Conservation (phyloP, 495 filamentous ascomycete genomes). For the Hypoxylon trugodes region DNA sequence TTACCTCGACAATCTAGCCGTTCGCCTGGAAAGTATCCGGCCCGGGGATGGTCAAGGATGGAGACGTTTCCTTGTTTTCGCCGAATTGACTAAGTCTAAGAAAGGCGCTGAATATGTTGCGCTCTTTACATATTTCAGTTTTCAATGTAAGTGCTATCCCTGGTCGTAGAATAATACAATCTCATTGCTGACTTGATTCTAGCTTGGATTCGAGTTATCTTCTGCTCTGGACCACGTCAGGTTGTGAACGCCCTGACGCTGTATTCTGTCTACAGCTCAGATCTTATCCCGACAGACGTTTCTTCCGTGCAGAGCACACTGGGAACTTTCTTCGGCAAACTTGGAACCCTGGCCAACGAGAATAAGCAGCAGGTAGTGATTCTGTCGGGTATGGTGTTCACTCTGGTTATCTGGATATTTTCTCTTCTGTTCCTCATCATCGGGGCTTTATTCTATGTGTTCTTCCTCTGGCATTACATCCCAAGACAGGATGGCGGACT, state of each 20-base stretch:
- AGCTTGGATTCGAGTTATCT: conserved; percentile 87
- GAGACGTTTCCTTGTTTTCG: conserved; percentile 89
- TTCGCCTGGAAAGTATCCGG: conserved; percentile 80
- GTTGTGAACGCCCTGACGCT: conserved; percentile 88
- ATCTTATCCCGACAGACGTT: conserved; percentile 55
- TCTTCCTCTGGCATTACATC: conserved; percentile 91
- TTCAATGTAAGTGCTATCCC: conserved; percentile 71
- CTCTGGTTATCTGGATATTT: conserved; percentile 87
- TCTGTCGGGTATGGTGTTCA: conserved; percentile 89
- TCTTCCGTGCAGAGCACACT: conserved; percentile 68
- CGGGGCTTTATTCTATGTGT: conserved; percentile 78
- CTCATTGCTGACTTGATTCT: conserved; percentile 13
- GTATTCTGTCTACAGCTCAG: conserved; percentile 73
- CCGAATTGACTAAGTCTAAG: conserved; percentile 88
- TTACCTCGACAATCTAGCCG: conserved; percentile 87
- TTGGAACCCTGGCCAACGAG: conserved; percentile 71
- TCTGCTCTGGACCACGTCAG: conserved; percentile 91
- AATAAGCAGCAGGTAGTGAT: conserved; percentile 82
- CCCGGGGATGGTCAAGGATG: conserved; percentile 73
- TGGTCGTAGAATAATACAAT: neutral
- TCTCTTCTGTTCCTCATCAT: conserved; percentile 76
- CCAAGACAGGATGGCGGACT: conserved; percentile 79
- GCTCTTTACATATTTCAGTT: conserved; percentile 92
- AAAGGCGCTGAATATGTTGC: conserved; percentile 92
- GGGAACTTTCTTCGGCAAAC: conserved; percentile 77